Base-by-base conservation (phyloP, 176 grass and related monocot genomes). In the Oryza glaberrima region DNA sequence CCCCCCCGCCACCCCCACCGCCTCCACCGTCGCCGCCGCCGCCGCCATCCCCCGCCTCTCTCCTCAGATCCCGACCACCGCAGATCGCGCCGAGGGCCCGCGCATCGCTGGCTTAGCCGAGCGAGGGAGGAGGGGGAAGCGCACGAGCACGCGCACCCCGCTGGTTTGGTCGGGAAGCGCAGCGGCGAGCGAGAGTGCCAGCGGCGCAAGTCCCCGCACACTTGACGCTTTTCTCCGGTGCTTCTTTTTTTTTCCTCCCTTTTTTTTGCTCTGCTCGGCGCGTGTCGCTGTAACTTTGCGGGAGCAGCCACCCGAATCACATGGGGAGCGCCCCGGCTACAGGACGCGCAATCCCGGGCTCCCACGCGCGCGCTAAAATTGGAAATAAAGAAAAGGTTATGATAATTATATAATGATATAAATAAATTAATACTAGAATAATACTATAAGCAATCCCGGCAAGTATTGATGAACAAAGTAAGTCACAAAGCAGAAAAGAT, bases 281-380 rank as follows among this genome's bases (percentile, higher is more conserved):
- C 82, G 84, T 7, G 22, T 73, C 52, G 79, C 9, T 49, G 84
- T 17, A 36, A 80, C 80, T 87, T 80, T 84, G 89, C 58, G 75
- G 75, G 88, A 49, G 26, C 49, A 10, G 83, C 54, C 60, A 25
- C 32, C 48, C 49, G 52, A 44, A 68, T 91, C 89, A 91, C 89
- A 91, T 91, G 89, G 85, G 81, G 70, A n/a, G 81, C 68, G 23
- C 58, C 58, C 20, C 79, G 58, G 79, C 81, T 73, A 86, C 74
- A 90, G 16, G 76, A 87, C 89, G 89, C 89, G 85, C 63, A 84
- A 87, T 71, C 87, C 81, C 77, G 71, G 89, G 65, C 67, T 41
- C 40, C 69, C 88, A 44, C 88, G 48, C 88, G 78, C 88, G 56
- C 34, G 65, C 13, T 64, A 69, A 64, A 73, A 44, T 19, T 7